Base-by-base conservation (phyloP, 23 red algal species). In the Gracilaria vermiculophylla region DNA sequence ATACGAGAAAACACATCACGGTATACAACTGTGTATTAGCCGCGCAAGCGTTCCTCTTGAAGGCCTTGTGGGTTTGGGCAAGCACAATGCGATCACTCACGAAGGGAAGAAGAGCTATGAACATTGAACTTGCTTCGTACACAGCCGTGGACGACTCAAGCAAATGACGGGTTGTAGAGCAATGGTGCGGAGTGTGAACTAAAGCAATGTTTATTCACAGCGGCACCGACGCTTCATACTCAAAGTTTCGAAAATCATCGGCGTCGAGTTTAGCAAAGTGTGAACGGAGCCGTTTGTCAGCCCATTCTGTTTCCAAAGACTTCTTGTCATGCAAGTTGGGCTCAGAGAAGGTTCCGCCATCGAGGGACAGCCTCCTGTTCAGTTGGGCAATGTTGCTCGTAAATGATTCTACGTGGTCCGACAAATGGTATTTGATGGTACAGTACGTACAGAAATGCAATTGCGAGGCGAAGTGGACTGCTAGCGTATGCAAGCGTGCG, bases 41-140 rank as follows among this genome's bases (percentile, higher is more conserved):
- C 53, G 51, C 32, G 90, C 95, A 2, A 87, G 55, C 8, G 95
- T 98, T 35, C 95, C 95, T 1, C 43, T 98, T 8, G 92, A 82
- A 49, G 92, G 95, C 0, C 57, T 98, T 3, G 55, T 98, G 2
- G 95, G 90, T 37, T 98, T n/a, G 89, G 67, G 87, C 95, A 2
- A 94, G 43, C 28, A 73, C 49, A 71, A 67, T 98, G 64, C 90
- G 95, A 40, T 91, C 93, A 14, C 24, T 92, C n/a, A 82, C 88
- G 25, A 82, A 70, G 57, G 88, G 88, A 32, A 57, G 64, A 40
- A 77, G 88, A 19, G 88, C 72, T n/a, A 69, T 92, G 40, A 56
- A 27, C 9, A 71, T 71, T 14, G 44, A 69, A 33, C 82, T 92
- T 48, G 31, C 52, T 15, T 69, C 31, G 8, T 92, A 92, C 37